These are phyloP conservation scores for Leptographium lundbergii DNA, from an alignment of 2,329 filamentous ascomycete genomes.

Conservation along the genomic window DNA sequence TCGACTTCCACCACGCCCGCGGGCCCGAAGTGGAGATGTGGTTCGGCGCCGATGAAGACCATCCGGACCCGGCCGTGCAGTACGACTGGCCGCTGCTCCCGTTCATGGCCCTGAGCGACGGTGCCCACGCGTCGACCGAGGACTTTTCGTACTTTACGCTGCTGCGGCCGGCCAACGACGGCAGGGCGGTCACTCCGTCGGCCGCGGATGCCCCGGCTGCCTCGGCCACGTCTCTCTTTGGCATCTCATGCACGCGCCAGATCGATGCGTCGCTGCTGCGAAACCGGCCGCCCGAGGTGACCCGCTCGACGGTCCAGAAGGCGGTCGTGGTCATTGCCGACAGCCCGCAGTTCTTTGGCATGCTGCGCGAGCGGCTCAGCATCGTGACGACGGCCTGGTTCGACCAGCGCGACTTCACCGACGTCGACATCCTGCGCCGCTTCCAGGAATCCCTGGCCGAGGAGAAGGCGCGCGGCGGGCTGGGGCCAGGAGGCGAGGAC, in stretches of 20 bases:
- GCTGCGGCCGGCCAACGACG: constrained; percentile 36
- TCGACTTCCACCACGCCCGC: constrained; percentile 73
- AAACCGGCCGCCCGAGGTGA: constrained; percentile 75
- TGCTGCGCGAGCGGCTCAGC: constrained; percentile 77
- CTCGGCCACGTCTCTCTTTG: constrained; percentile 75
- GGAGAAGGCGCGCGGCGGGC: constrained; percentile 43
- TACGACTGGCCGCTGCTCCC: constrained; percentile 87
- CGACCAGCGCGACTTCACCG: constrained; percentile 81
- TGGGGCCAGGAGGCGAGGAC: constrained; percentile 37
- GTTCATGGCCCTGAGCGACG: constrained; percentile 94
- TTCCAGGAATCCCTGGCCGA: constrained; percentile 82
- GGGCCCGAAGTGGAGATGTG: constrained; percentile 91
- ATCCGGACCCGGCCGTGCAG: constrained; percentile 62
- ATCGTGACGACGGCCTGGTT: constrained; percentile 96
- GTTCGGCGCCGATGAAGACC: constrained; percentile 60
- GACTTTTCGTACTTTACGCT: constrained; percentile 99
- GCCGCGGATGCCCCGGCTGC: constrained; percentile 6
- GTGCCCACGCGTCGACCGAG: constrained; percentile 87
- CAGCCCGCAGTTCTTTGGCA: constrained; percentile 78
- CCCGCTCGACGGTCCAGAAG: constrained; percentile 95
- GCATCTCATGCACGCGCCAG: constrained; percentile 89
- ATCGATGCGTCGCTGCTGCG: constrained; percentile 68
- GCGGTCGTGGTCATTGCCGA: constrained; percentile 92
- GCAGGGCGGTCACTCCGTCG: constrained; percentile 18
- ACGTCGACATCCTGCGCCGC: constrained; percentile 76